Evolutionary conservation across 2,329 filamentous ascomycete species (phyloP), one percentile per base, ranked within the genome.

Genomic region (Exophiala phaeomuriformis): DNA sequence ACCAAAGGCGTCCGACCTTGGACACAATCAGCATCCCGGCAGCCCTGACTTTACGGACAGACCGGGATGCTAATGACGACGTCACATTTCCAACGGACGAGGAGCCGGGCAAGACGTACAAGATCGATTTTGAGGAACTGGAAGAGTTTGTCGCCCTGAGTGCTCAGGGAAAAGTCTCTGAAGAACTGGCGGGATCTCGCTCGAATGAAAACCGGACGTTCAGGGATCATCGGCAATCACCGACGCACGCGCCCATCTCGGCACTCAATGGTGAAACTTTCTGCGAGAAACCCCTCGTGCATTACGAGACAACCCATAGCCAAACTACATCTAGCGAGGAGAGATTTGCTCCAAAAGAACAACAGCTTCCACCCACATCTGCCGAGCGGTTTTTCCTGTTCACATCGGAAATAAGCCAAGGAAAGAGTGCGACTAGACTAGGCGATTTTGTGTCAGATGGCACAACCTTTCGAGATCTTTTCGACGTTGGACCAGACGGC

Each of bases 351-450:
- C 32, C 37, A 39, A 42, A 53, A 37, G n/a, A 37, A n/a, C 44
- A 31, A 30, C 29, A 36, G 7, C 3, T 27, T 30, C 31, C 51
- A 7, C 9, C 12, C 12, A 45, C 47, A 41, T 84, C 88, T 54
- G 78, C 81, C 32, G 93, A 90, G 66, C 82, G 91, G 3, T 97
- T 95, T 74, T 93, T 90, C 59, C 96, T 97, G 73, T 98, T 98
- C 71, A 96, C 90, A 0, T 96, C 93, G 0, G 88, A 93, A 51
- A 86, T 89, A 71, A 90, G 96, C 66, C 90, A 89, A 47, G 95
- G 90, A 1, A 89, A 97, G 57, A 90, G 96, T 66, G 89, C 91
- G 10, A 81, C 87, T 1, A 89, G 95, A 63, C 80, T 98, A 58
- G 89, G 88, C 19, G 91, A 90, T 63, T 79, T 96, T 5, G 80